Percentiles rank a stretch among this genome's conserved stretches.
Evolutionary conservation across 805 yeast species (phyloP).

Genomic region (Maudiozyma serrabonitensis): DNA sequence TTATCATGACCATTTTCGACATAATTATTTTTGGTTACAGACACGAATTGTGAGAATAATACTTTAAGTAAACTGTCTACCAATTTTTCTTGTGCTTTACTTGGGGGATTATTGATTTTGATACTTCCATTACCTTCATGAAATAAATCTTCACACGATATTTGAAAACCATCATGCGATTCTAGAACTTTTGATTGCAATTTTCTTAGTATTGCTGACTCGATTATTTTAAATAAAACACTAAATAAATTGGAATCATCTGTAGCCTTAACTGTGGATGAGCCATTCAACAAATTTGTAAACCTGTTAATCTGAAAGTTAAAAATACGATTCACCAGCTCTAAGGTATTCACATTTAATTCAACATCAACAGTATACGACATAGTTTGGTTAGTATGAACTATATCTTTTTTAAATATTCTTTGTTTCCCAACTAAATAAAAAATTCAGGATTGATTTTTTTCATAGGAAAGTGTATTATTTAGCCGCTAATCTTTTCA

Average conservation of each 20-base stretch:
- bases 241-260: neutral
- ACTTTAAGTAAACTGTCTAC: slow-evolving; percentile 18
- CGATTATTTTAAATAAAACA: neutral
- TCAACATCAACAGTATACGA: slow-evolving; percentile 9
- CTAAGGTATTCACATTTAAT: slow-evolving; percentile 8
- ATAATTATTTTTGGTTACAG: neutral
- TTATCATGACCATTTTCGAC: slow-evolving; percentile 14
- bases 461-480: no score
- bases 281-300: neutral
- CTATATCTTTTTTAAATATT: no score
- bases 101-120: slow-evolving; percentile 13
- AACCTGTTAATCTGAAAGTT: neutral
- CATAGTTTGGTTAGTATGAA: neutral
- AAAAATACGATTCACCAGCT: slow-evolving; percentile 3
- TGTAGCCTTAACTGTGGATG: no score
- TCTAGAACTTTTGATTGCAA: neutral
- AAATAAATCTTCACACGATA: slow-evolving; percentile 4
- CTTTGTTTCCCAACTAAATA: no score
- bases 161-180: neutral
- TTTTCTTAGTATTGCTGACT: neutral
- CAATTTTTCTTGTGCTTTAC: slow-evolving; percentile 17
- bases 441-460: no score
- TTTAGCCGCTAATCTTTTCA: no score
- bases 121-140: slow-evolving; percentile 16
- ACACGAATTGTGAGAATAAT: slow-evolving; percentile 13